Evolutionary conservation across 495 filamentous ascomycete species (phyloP).

Genomic region (Patellaria atrata): DNA sequence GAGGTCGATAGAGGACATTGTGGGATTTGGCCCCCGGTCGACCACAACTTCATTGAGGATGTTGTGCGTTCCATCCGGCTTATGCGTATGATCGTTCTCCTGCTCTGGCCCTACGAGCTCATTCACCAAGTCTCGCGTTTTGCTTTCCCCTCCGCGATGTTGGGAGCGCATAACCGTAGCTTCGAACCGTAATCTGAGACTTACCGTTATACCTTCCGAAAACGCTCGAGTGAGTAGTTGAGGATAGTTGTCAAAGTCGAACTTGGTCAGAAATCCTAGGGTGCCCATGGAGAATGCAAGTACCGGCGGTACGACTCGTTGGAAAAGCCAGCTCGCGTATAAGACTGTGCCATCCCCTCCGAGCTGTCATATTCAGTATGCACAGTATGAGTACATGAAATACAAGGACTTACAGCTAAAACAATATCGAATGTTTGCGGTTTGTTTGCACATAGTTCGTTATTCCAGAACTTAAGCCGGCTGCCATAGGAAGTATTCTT

Average conservation of each 20-base stretch:
- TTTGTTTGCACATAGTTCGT: slow-evolving; percentile 54
- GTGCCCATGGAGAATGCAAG: slow-evolving; percentile 85
- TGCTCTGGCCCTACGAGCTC: slow-evolving; percentile 74
- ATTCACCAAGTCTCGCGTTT: slow-evolving; percentile 56
- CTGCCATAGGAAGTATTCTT: slow-evolving; percentile 39
- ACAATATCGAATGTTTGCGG: slow-evolving; percentile 91
- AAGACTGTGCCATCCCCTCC: slow-evolving; percentile 96
- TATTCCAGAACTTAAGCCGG: slow-evolving; percentile 70
- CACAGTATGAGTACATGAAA: neutral
- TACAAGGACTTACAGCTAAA: slow-evolving; percentile 40
- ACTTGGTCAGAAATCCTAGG: slow-evolving; percentile 90
- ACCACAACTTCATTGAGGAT: slow-evolving; percentile 90
- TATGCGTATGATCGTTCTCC: slow-evolving; percentile 67
- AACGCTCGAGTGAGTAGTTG: slow-evolving; percentile 59
- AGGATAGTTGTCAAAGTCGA: slow-evolving; percentile 66
- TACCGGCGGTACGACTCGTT: slow-evolving; percentile 88
- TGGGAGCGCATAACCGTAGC: slow-evolving; percentile 86
- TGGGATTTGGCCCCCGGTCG: slow-evolving; percentile 81
- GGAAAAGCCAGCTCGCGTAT: slow-evolving; percentile 93
- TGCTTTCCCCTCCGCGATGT: slow-evolving; percentile 8
- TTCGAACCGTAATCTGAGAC: slow-evolving; percentile 77
- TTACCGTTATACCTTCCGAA: slow-evolving; percentile 74
- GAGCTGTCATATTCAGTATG: slow-evolving; percentile 31
- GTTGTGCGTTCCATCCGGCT: slow-evolving; percentile 64
- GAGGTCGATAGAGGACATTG: slow-evolving; percentile 75